These are phyloP conservation scores for Talaromyces nanjingensis DNA, from an alignment of 495 filamentous ascomycete genomes.

Conservation along the genomic window DNA sequence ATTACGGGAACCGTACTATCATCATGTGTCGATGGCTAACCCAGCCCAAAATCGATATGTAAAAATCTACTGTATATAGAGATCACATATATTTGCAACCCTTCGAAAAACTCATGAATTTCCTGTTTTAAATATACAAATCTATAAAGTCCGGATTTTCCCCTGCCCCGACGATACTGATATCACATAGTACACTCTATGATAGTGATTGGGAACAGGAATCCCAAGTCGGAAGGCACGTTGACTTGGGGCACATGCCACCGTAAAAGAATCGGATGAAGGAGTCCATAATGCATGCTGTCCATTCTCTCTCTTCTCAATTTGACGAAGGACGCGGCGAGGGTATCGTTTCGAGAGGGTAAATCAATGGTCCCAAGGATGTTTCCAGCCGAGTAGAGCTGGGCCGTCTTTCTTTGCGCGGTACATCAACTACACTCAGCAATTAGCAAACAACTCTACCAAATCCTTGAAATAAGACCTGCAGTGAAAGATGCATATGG, in stretches of 20 bases:
- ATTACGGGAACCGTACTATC: not conserved
- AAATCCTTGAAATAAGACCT: constrained; percentile 11
- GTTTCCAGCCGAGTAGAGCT: constrained; percentile 86
- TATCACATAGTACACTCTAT: not conserved
- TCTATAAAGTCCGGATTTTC: not conserved
- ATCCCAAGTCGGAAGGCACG: not conserved
- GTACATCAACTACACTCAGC: constrained; percentile 71
- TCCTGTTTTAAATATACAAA: not conserved
- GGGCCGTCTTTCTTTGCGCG: constrained; percentile 89
- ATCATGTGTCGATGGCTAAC: not conserved
- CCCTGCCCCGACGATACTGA: not conserved
- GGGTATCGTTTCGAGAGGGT: constrained; percentile 4
- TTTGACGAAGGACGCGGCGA: not conserved
- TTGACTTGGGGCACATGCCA: not conserved
- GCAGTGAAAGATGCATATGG: not conserved
- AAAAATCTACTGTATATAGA: not conserved
- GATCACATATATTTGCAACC: not conserved
- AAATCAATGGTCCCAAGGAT: constrained; percentile 95
- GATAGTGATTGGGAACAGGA: not conserved
- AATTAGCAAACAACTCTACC: not conserved
- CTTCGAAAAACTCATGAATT: not conserved
- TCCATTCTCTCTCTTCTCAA: not conserved
- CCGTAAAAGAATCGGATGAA: not conserved
- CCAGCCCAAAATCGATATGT: not conserved
- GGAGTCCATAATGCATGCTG: not conserved